phyloP scores from a whole-genome alignment of 2,329 filamentous ascomycete genomes.

The Cercospora nicotianae region DNA sequence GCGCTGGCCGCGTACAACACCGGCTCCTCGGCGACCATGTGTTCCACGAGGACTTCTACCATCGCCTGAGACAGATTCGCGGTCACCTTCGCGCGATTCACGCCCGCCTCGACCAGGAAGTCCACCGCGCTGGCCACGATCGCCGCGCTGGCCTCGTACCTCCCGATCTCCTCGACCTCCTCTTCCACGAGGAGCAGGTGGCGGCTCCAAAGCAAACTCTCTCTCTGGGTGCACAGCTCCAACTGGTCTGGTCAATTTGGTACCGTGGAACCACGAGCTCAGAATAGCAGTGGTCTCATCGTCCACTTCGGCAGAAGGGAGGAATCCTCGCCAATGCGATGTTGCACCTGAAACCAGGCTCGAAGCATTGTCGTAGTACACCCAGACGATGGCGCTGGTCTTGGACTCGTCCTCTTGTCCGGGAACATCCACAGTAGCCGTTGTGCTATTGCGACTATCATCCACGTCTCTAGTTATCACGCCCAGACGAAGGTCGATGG shows the following conservation, averaged over 20 bases:
- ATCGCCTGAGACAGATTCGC: not conserved
- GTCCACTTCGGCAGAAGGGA: not conserved
- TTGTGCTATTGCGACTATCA: not conserved
- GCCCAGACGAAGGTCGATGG: conserved; percentile 1
- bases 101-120: not conserved
- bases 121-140: not conserved
- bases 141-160: not conserved
- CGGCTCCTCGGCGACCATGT: not conserved
- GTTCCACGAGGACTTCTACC: not conserved
- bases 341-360: not conserved
- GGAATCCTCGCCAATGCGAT: conserved; percentile 4
- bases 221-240: not conserved
- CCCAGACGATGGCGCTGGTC: not conserved
- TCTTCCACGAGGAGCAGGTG: not conserved
- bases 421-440: not conserved
- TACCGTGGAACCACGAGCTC: not conserved
- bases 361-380: not conserved
- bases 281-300: not conserved
- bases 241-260: not conserved
- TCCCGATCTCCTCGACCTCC: not conserved
- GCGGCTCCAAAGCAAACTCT: not conserved
- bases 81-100: no score
- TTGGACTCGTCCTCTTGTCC: not conserved
- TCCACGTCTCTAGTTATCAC: not conserved
- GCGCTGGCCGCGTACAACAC: not conserved